These are phyloP conservation scores for Aspergillus sojae DNA, from an alignment of 2,329 filamentous ascomycete species.

Conservation along the genomic window DNA sequence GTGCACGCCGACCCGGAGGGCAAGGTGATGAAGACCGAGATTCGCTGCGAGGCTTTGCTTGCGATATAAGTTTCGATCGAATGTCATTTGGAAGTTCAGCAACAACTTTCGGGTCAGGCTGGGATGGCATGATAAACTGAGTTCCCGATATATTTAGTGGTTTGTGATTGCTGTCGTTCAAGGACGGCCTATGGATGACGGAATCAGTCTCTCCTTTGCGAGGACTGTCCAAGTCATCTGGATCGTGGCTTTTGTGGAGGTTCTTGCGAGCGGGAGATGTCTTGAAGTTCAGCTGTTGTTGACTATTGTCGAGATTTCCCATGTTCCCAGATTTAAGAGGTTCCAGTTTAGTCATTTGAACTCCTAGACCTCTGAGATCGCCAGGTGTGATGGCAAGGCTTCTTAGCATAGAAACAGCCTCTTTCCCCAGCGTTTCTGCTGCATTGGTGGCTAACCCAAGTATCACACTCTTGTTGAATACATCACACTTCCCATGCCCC, in stretches of 20 bases:
- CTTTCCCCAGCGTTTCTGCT: constrained; percentile 70
- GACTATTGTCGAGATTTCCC: constrained; percentile 69
- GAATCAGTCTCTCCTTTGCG: constrained; percentile 38
- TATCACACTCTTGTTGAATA: constrained; percentile 81
- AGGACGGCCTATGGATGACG: constrained; percentile 32
- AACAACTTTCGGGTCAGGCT: constrained; percentile 79
- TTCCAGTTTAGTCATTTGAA: constrained; percentile 93
- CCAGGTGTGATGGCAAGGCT: constrained; percentile 84
- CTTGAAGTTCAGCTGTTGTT: constrained; percentile 76
- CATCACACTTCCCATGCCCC: constrained; percentile 93
- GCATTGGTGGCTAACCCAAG: constrained; percentile 85
- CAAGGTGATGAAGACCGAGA: constrained; percentile 36
- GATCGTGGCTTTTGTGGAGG: constrained; percentile 38
- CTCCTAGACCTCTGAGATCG: constrained; percentile 86
- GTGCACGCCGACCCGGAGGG: constrained; percentile 29
- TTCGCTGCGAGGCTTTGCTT: constrained; percentile 42
- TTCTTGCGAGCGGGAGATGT: constrained; percentile 34
- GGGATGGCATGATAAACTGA: constrained; percentile 84
- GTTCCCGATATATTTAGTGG: constrained; percentile 81
- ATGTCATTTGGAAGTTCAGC: constrained; percentile 85
- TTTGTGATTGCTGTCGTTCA: constrained; percentile 52
- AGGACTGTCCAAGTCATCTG: constrained; percentile 53
- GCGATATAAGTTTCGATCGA: constrained; percentile 70
- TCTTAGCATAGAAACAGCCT: constrained; percentile 81
- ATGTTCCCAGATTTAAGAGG: constrained; percentile 63